phyloP scores from a whole-genome alignment of 768 basidiomycete genomes.

The Pisolithus tinctorius region DNA sequence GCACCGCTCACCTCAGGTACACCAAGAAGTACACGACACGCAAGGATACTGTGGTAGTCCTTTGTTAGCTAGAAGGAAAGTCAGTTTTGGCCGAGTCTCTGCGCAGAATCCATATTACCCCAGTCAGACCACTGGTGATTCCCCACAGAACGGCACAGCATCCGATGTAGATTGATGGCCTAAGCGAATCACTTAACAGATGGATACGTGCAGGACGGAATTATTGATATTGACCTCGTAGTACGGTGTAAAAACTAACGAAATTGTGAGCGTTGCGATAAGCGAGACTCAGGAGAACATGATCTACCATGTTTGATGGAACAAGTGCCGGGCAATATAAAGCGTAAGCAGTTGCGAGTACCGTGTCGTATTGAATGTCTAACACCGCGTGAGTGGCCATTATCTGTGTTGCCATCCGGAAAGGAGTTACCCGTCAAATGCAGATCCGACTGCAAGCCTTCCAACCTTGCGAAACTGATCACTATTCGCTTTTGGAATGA shows the following conservation, averaged over 20 bases:
- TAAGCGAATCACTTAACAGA: constrained; percentile 11
- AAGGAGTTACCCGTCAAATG: constrained; percentile 34
- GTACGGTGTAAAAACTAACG: constrained; percentile 48
- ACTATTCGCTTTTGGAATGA: constrained; percentile 35
- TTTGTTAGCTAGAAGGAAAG: constrained; percentile 37
- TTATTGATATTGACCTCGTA: constrained; percentile 30
- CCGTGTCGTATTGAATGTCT: constrained; percentile 51
- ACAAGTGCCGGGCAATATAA: constrained; percentile 61
- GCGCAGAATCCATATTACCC: constrained; percentile 26
- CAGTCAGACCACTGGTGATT: constrained; percentile 54
- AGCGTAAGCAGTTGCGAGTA: constrained; percentile 49
- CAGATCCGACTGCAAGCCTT: constrained; percentile 46
- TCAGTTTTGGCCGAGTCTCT: not conserved
- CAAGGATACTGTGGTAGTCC: constrained; percentile 49
- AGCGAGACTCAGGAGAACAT: not conserved
- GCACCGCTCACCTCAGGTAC: constrained; percentile 43
- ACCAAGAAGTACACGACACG: constrained; percentile 56
- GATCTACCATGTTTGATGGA: constrained; percentile 11
- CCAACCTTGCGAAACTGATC: constrained; percentile 42
- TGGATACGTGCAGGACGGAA: not conserved
- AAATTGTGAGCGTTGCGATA: not conserved
- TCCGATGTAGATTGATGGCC: constrained; percentile 60
- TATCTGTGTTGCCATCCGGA: not conserved
- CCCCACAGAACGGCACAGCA: constrained; percentile 59
- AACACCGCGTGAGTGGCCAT: not conserved